Base-by-base conservation (phyloP, 495 filamentous ascomycete genomes). In the Parathielavia appendiculata region DNA sequence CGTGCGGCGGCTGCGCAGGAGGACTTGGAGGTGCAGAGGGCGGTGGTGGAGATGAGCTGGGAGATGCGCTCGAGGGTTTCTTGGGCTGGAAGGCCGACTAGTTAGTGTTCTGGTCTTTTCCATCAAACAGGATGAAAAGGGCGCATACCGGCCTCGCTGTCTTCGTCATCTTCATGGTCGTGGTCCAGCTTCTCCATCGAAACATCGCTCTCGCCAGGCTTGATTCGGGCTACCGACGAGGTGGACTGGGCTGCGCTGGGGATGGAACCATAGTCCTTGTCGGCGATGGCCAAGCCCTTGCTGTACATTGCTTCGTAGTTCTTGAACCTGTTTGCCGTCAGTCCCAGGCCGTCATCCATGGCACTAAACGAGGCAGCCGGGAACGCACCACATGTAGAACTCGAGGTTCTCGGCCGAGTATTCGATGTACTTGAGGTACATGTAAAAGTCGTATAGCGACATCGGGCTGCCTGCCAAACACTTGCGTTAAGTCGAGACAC, bases 301-400 rank as follows among this genome's bases (percentile, higher is more conserved):
- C 57, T 59, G 47, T 67, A 71, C 8, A 69, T 59, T 5, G 61
- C 53, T 56, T 76, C 72, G 39, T 73, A 76, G 65, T 73, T 74
- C 58, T 72, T 73, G 68, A 65, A 75, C 71, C 71, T 73, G 52
- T 2, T 16, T 8, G 39, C 7, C 26, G 19, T 52, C 13, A 50
- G 36, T 14, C 2, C 3, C 19, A 4, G 7, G 16, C 11, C 11
- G 17, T n/a, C 16, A n/a, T 20, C 30, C 41, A 13, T 17, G 20
- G 17, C 5, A 13, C 5, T 12, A 26, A 22, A 19, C 5, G 7
- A 17, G 49, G 5, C n/a, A 10, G 3, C 12, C 7, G 35, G 30
- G 26, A n/a, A 86, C 86, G 63, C 88, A 91, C 87, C 86, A 90
- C 30, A 88, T 82, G 65, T 90, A 90, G 43, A 88, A 86, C 66